These are phyloP conservation scores for Allodekkera sacchari DNA, from an alignment of 805 yeast genomes.

Conservation along the genomic window DNA sequence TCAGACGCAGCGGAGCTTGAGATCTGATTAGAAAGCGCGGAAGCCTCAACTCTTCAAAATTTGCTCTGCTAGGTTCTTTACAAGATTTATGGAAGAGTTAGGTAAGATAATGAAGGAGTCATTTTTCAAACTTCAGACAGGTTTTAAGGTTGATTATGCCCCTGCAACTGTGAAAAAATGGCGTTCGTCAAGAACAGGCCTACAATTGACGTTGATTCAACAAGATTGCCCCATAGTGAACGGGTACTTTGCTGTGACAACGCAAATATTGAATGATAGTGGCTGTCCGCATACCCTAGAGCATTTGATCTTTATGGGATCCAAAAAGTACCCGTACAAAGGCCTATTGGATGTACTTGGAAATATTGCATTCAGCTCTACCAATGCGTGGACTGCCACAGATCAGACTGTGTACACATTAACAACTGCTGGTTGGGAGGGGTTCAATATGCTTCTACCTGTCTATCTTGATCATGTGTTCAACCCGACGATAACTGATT, in stretches of 20 bases:
- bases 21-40: no score
- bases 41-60: no score
- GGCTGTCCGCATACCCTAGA: slow-evolving; percentile 96
- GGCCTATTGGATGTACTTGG: slow-evolving; percentile 86
- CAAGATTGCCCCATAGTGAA: slow-evolving; percentile 82
- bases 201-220: slow-evolving; percentile 67
- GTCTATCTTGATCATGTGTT: slow-evolving; percentile 83
- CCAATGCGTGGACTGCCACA: slow-evolving; percentile 96
- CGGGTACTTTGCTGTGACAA: slow-evolving; percentile 95
- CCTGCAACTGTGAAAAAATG: slow-evolving; percentile 68
- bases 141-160: slow-evolving; percentile 66
- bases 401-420: slow-evolving; percentile 93
- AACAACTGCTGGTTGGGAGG: slow-evolving; percentile 94
- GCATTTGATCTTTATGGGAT: slow-evolving; percentile 92
- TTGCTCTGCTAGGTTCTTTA: no score
- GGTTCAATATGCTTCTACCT: slow-evolving; percentile 76
- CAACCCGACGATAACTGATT: slow-evolving; percentile 79
- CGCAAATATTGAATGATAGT: slow-evolving; percentile 78
- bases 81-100: no score
- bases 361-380: slow-evolving; percentile 70
- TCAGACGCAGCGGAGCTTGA: no score
- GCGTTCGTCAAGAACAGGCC: slow-evolving; percentile 72
- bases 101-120: slow-evolving; percentile 14
- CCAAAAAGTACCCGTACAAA: slow-evolving; percentile 79
- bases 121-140: slow-evolving; percentile 33